Evolutionary conservation across 208 protist genomes (phyloP), one percentile per base, ranked within the genome.

Genomic region (Trypanosoma melophagium): DNA sequence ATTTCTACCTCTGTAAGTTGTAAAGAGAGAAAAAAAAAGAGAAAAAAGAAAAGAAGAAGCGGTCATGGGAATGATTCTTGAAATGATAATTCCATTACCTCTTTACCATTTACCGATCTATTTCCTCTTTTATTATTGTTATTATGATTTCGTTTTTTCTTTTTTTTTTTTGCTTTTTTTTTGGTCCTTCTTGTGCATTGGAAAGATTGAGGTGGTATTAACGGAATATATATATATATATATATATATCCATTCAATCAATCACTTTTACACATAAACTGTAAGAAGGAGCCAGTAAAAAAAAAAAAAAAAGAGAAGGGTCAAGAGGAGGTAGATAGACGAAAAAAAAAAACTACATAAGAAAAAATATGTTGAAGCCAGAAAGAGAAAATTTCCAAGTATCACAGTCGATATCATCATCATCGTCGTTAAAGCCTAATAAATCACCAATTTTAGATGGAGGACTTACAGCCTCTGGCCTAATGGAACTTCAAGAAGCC

Each of bases 401-500:
- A 22, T 41, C 16, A 19, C 14, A n/a, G 41, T 16, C 35, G 10
- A 35, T 47, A 31, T 2, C 16, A n/a, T 31, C 16, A 12, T 5
- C 24, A 49, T 14, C 19, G 38, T 35, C 28, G 28, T 35, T 35
- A 5, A 35, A 35, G 28, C 28, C 28, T 35, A 28, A n/a, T n/a
- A 25, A 19, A 40, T 10, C 24, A 17, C 12, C 16, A 49, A 10
- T 12, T 17, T 14, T 24, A 17, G 17, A 51, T 24, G 16, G 47
- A 10, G 45, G 2, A 10, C 42, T 70, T n/a, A 62, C 65, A 16
- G 44, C 65, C 10, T n/a, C 42, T 12, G 19, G 56, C 31, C 14
- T 70, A 2, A 63, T 70, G 44, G 44, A 70, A 56, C 65, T 70
- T 42, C 56, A 62, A 21, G 56, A 57, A 24, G 65, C 65, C 24